Conservation (phyloP, 768 basidiomycete species). For the Psilocybe azurescens region DNA sequence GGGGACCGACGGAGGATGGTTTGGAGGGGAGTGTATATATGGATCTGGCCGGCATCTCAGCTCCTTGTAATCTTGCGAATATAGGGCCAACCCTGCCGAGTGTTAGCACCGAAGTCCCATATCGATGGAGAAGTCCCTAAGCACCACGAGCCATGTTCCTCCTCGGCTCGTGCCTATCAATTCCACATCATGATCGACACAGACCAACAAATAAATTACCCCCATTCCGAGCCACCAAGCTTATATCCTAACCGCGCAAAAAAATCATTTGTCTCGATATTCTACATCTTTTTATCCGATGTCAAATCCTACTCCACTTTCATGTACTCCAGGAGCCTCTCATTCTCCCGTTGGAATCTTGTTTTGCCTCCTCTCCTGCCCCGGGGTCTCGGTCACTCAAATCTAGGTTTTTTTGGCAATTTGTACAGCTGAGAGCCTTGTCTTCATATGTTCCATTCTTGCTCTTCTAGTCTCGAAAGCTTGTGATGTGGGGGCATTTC, state of each 20-base stretch:
- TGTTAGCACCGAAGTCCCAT: constrained; percentile 3
- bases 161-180: constrained; percentile 7
- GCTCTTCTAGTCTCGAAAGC: background rate
- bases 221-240: background rate
- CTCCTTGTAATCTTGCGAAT: constrained; percentile 23
- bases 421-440: background rate
- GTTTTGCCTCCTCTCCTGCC: too few relatives aligned
- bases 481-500: background rate
- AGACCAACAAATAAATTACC: background rate
- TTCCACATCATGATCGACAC: constrained; percentile 5
- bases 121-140: constrained; percentile 4
- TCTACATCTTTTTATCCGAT: too few relatives aligned
- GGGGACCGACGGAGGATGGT: constrained; percentile 32
- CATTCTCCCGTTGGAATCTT: too few relatives aligned
- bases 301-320: too few relatives aligned
- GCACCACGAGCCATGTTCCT: background rate
- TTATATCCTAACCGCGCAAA: background rate
- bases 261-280: background rate
- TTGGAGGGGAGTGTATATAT: constrained; percentile 23
- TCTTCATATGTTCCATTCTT: background rate
- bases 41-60: constrained; percentile 24
- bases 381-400: too few relatives aligned
- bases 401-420: background rate
- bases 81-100: constrained; percentile 18
- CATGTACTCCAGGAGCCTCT: too few relatives aligned